Conservation (phyloP, 2,329 filamentous ascomycete species). For the Akanthomyces dipterigenus region DNA sequence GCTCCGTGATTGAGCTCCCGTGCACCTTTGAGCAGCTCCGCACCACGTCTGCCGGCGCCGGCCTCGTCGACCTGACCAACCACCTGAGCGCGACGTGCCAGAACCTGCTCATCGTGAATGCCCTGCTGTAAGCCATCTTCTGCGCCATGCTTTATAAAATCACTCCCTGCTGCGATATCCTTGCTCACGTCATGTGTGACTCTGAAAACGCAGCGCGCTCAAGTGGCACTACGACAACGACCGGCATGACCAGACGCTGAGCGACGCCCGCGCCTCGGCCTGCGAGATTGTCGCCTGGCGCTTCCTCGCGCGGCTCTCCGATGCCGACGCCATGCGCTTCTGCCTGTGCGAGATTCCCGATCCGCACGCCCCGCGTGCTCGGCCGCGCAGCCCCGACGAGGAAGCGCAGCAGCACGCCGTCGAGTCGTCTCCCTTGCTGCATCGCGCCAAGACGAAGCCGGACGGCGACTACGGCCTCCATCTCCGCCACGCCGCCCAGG, state of each 20-base stretch:
- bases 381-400: slow-evolving; percentile 22
- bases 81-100: slow-evolving; percentile 57
- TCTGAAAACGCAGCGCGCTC: slow-evolving; percentile 47
- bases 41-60: slow-evolving; percentile 56
- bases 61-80: slow-evolving; percentile 51
- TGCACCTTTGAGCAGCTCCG: slow-evolving; percentile 68
- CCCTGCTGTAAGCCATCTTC: slow-evolving; percentile 56
- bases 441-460: not conserved
- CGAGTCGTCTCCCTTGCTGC: not conserved
- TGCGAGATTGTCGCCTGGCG: slow-evolving; percentile 80
- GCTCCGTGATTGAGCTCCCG: slow-evolving; percentile 55
- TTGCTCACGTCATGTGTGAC: not conserved
- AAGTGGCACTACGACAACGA: slow-evolving; percentile 67
- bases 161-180: not conserved
- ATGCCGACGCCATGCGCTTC: slow-evolving; percentile 66
- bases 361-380: not conserved
- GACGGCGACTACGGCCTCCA: slow-evolving; percentile 29
- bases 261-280: slow-evolving; percentile 62
- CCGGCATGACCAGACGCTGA: slow-evolving; percentile 57
- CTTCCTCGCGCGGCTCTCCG: slow-evolving; percentile 63
- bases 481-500: slow-evolving; percentile 13
- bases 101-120: slow-evolving; percentile 65
- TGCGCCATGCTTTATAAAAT: not conserved
- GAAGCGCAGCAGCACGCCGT: slow-evolving; percentile 37
- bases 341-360: slow-evolving; percentile 66